These are phyloP conservation scores for Bryum argenteum DNA, from an alignment of 225 moss, liverwort and hornwort genomes.

Conservation along the genomic window DNA sequence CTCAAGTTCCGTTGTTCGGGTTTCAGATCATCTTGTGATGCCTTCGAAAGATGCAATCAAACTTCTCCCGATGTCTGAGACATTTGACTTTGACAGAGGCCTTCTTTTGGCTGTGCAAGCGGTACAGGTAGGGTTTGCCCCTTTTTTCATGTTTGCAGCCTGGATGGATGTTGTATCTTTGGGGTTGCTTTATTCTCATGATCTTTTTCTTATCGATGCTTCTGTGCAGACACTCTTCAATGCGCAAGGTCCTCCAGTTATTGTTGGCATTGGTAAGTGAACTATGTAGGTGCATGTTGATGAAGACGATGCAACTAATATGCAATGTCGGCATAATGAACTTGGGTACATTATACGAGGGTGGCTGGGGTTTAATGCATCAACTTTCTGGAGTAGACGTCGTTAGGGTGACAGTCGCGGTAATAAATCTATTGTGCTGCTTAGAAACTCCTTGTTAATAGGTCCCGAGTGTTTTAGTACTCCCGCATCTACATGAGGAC, in stretches of 20 bases:
- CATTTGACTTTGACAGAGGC: constrained; percentile 87
- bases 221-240: constrained; percentile 69
- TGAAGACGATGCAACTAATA: constrained; percentile 8
- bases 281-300: constrained; percentile 14
- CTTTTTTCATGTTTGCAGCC: constrained; percentile 28
- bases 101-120: constrained; percentile 92
- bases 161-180: constrained; percentile 1
- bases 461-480: constrained; percentile 21
- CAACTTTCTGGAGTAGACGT: constrained; percentile 4
- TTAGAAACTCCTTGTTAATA: constrained; percentile 1
- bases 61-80: constrained; percentile 79
- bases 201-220: constrained; percentile 24
- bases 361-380: constrained; percentile 14
- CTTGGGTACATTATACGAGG: constrained; percentile 20
- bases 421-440: constrained; percentile 8
- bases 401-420: not conserved
- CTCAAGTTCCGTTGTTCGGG: constrained; percentile 35
- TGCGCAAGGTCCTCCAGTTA: constrained; percentile 71
- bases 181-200: constrained; percentile 25
- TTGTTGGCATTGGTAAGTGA: constrained; percentile 79
- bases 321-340: not conserved
- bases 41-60: constrained; percentile 62
- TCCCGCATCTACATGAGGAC: constrained; percentile 62
- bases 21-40: constrained; percentile 39
- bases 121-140: constrained; percentile 49